Evolutionary conservation across 768 basidiomycete species (phyloP), one percentile per base, ranked within the genome.

Genomic region (Termitomyces titanicus): DNA sequence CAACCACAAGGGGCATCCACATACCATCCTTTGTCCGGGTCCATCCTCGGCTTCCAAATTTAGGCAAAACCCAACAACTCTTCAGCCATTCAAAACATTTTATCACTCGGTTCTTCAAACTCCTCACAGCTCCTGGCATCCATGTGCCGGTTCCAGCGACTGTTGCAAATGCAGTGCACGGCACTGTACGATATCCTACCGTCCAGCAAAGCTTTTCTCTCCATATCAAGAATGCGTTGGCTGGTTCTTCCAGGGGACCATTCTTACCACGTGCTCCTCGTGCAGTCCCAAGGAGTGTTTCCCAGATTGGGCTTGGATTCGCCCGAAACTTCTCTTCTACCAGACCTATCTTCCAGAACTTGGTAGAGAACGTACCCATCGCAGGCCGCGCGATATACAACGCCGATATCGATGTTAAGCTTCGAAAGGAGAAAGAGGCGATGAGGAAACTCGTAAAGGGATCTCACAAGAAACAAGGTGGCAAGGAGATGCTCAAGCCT

Each of bases 321-420:
- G 88, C 86, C 0, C 76, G 92, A 35, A 89, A 84, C 63, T 94
- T 94, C 68, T 84, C 84, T 22, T 81, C 84, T 3, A 79, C 77
- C 11, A 82, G 86, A 2, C 87, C 88, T 3, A 78, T 92, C 42
- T 92, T 93, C 74, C 85, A 91, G 66, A 85, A 88, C 65, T 68
- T 94, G 39, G 83, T 83, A 2, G 81, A 92, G 66, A 92, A 92
- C 63, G 84, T 90, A 0, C 92, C 92, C 7, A 71, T 94, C n/a
- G 78, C 83, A 1, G 81, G 80, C 9, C 80, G 92, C 25, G 85
- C 92, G 3, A 73, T 92, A 40, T 84, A 83, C 66, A 86, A 92
- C 66, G 84, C 81, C 0, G 88, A 92, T 64, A 81, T 83, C 77
- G 84, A 91, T 39, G 31, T 84, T 24, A 79, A 82, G 58, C 67